Conservation (phyloP, 202 grass and related monocot genomes). For the Zoysia matrella region DNA sequence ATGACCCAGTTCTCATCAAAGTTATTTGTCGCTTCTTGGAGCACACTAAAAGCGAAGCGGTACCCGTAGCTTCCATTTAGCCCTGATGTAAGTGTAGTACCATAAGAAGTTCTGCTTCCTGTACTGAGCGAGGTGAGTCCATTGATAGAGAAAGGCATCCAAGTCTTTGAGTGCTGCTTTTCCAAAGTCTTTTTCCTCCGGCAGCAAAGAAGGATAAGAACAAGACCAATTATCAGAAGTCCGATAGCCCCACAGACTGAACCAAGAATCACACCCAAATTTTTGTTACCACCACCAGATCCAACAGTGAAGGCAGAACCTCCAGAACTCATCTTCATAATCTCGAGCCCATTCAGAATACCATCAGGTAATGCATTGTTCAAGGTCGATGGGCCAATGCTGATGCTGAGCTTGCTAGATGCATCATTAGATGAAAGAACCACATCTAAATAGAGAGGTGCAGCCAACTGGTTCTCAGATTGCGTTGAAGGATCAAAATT, state of each 20-base stretch:
- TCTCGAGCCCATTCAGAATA: constrained; percentile 92
- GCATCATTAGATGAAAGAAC: constrained; percentile 77
- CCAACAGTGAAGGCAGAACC: constrained; percentile 66
- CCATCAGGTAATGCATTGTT: constrained; percentile 64
- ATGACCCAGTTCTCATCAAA: constrained; percentile 97
- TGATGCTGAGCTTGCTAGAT: constrained; percentile 62
- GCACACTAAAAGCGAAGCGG: constrained; percentile 72
- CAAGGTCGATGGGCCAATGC: constrained; percentile 73
- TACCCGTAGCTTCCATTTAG: constrained; percentile 77
- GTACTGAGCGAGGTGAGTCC: constrained; percentile 84
- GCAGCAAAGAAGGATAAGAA: constrained; percentile 66
- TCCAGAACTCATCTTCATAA: constrained; percentile 74
- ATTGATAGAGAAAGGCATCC: constrained; percentile 85
- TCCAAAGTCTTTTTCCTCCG: constrained; percentile 61
- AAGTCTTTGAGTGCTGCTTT: constrained; percentile 71
- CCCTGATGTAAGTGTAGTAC: constrained; percentile 77
- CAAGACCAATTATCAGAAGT: constrained; percentile 56
- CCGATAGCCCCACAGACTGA: constrained; percentile 63
- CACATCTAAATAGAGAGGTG: constrained; percentile 66
- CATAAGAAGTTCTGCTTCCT: constrained; percentile 79
- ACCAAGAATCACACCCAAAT: constrained; percentile 73
- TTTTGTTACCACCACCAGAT: constrained; percentile 59
- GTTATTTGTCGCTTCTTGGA: constrained; percentile 90
- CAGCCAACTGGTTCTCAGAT: constrained; percentile 57
- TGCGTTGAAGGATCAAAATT: constrained; percentile 64